Evolutionary conservation across 139 green algal genomes (phyloP).

Genomic region (Coelastrella sp.): DNA sequence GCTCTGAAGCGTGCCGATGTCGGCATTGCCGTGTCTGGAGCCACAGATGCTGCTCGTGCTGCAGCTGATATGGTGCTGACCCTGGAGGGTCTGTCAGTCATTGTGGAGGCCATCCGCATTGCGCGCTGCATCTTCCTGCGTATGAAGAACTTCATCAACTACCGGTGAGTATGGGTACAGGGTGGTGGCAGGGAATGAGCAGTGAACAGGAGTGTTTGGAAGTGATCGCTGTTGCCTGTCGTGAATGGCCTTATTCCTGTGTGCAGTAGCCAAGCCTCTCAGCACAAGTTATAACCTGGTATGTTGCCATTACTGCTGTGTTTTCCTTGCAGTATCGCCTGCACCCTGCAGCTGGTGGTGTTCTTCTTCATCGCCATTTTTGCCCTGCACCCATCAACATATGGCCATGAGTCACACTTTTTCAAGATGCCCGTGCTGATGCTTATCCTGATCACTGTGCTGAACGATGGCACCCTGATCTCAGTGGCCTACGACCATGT

Average conservation of each 20-base stretch:
- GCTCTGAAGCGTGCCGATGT: conserved; percentile 87
- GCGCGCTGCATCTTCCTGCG: conserved; percentile 85
- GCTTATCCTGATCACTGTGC: conserved; percentile 92
- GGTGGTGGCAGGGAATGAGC: neutral
- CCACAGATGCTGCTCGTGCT: conserved; percentile 88
- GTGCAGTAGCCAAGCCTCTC: neutral
- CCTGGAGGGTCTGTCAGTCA: conserved; percentile 77
- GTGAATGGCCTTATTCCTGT: neutral
- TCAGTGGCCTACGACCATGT: conserved; percentile 90
- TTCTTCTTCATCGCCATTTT: conserved; percentile 94
- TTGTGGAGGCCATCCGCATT: conserved; percentile 84
- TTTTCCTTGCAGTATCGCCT: conserved; percentile 53
- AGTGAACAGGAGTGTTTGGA: too few relatives aligned
- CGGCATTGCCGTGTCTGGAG: conserved; percentile 85
- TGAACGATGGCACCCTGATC: conserved; percentile 94
- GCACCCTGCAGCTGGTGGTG: conserved; percentile 84
- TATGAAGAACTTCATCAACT: conserved; percentile 91
- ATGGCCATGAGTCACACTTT: conserved; percentile 62
- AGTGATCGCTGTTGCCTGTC: neutral
- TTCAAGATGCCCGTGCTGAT: conserved; percentile 90
- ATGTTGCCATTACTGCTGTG: neutral
- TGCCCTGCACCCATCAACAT: conserved; percentile 70
- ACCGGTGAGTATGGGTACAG: conserved; percentile 55
- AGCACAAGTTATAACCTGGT: neutral
- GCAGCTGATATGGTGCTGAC: conserved; percentile 94